phyloP scores from a whole-genome alignment of 768 basidiomycete species.

The Phlebiopsis flavidoalba region DNA sequence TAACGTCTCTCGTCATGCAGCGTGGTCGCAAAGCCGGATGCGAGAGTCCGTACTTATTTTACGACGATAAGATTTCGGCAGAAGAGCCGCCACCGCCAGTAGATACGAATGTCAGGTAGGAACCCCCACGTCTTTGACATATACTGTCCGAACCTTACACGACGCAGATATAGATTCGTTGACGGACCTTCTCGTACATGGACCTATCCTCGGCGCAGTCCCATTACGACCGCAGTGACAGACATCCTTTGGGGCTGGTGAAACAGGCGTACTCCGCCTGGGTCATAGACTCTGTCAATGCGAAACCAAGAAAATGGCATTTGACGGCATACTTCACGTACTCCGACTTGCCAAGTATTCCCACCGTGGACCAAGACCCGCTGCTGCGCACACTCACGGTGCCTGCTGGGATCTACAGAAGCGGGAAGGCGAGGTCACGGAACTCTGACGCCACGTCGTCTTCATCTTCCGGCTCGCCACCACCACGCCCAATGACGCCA shows the following conservation, averaged over 20 bases:
- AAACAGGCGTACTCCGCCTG: slow-evolving; percentile 72
- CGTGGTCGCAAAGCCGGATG: slow-evolving; percentile 14
- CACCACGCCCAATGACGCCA: slow-evolving; percentile 17
- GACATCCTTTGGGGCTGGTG: slow-evolving; percentile 52
- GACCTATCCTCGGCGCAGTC: slow-evolving; percentile 48
- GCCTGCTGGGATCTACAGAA: slow-evolving; percentile 35
- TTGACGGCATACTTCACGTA: slow-evolving; percentile 45
- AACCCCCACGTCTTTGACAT: not conserved
- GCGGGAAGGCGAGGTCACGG: slow-evolving; percentile 35
- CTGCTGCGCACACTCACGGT: slow-evolving; percentile 29
- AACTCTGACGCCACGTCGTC: slow-evolving; percentile 27
- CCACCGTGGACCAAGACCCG: slow-evolving; percentile 34
- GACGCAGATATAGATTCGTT: slow-evolving; percentile 46
- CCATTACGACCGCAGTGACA: slow-evolving; percentile 51
- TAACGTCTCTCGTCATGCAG: not conserved
- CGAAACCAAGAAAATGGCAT: slow-evolving; percentile 59
- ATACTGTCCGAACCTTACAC: not conserved
- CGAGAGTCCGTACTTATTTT: slow-evolving; percentile 62
- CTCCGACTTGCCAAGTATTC: slow-evolving; percentile 32
- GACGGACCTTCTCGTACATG: slow-evolving; percentile 47
- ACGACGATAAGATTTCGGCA: slow-evolving; percentile 53
- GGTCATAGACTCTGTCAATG: slow-evolving; percentile 41
- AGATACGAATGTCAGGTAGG: slow-evolving; percentile 35
- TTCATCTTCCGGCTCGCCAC: slow-evolving; percentile 19
- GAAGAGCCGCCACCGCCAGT: slow-evolving; percentile 35